Evolutionary conservation across 345 rosid species (phyloP).

Genomic region (Clarkia xantiana): DNA sequence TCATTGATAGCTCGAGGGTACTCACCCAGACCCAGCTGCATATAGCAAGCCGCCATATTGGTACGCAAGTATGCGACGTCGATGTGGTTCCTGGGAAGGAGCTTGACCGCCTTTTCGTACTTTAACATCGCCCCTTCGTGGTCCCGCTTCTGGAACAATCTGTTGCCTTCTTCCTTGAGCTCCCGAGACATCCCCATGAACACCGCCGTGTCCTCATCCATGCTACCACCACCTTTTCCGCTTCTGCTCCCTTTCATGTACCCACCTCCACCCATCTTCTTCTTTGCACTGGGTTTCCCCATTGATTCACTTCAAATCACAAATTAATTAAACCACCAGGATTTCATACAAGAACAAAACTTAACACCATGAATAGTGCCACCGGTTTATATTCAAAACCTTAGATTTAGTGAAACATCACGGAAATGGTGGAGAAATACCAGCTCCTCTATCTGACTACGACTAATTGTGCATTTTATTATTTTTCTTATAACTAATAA

Average conservation of each 20-base stretch:
- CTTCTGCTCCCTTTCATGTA: constrained; percentile 26
- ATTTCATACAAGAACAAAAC: too few species aligned
- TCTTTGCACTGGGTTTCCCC: constrained; percentile 95
- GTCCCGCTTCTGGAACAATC: constrained; percentile 67
- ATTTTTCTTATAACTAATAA: too few species aligned
- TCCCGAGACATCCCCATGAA: constrained; percentile 83
- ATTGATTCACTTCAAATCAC: constrained; percentile 21
- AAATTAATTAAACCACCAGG: too few species aligned
- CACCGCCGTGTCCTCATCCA: constrained; percentile 86
- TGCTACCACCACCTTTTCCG: constrained; percentile 45
- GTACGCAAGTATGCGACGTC: constrained; percentile 71
- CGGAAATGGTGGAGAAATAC: too few species aligned
- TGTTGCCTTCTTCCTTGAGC: constrained; percentile 95
- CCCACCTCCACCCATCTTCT: constrained; percentile 34
- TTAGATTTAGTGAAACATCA: too few species aligned
- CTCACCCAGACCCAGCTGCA: constrained; percentile 95
- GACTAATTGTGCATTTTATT: too few species aligned
- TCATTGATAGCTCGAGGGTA: constrained; percentile 83
- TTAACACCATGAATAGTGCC: too few species aligned
- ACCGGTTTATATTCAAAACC: too few species aligned
- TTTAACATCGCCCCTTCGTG: constrained; percentile 94
- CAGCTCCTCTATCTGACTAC: too few species aligned
- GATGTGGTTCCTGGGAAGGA: constrained; percentile 63
- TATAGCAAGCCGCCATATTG: constrained; percentile 87
- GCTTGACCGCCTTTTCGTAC: constrained; percentile 83